Evolutionary conservation across 768 basidiomycete species (phyloP).

Genomic region (Russula sp.): DNA sequence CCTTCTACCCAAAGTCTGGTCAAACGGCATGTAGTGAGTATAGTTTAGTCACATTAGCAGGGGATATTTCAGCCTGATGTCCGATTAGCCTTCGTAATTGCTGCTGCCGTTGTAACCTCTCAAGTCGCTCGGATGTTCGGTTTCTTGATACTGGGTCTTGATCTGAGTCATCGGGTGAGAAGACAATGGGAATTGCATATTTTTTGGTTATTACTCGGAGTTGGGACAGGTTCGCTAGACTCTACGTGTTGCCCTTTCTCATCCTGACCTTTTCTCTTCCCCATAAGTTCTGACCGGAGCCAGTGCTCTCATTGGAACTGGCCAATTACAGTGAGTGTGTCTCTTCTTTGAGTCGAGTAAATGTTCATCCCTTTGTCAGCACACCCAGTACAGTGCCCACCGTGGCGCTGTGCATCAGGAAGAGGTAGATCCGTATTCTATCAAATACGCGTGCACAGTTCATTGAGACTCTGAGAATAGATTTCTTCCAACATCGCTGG

Average conservation of each 20-base stretch:
- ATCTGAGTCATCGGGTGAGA: slow-evolving; percentile 5
- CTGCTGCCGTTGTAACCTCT: slow-evolving; percentile 9
- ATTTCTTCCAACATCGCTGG: slow-evolving; percentile 41
- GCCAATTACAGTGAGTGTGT: slow-evolving; percentile 15
- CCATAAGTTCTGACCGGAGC: slow-evolving; percentile 9
- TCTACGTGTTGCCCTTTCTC: background rate
- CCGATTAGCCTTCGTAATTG: slow-evolving; percentile 23
- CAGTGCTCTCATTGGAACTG: slow-evolving; percentile 8
- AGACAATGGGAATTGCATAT: slow-evolving; percentile 14
- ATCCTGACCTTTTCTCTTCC: background rate
- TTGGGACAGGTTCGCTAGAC: slow-evolving; percentile 20
- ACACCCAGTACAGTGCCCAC: background rate
- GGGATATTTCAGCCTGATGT: background rate
- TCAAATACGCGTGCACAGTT: background rate
- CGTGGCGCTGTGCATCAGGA: slow-evolving; percentile 13
- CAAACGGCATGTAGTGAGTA: slow-evolving; percentile 13
- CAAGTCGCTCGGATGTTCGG: slow-evolving; percentile 22
- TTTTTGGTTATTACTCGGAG: slow-evolving; percentile 17
- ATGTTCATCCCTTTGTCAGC: slow-evolving; percentile 6
- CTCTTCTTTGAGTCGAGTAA: background rate
- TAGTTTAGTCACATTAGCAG: background rate
- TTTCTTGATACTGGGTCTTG: slow-evolving; percentile 19
- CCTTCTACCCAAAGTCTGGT: slow-evolving; percentile 4
- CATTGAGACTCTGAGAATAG: slow-evolving; percentile 35
- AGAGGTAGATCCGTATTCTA: slow-evolving; percentile 8